Base-by-base conservation (phyloP, 2,329 filamentous ascomycete genomes). In the Fusarium sp. region DNA sequence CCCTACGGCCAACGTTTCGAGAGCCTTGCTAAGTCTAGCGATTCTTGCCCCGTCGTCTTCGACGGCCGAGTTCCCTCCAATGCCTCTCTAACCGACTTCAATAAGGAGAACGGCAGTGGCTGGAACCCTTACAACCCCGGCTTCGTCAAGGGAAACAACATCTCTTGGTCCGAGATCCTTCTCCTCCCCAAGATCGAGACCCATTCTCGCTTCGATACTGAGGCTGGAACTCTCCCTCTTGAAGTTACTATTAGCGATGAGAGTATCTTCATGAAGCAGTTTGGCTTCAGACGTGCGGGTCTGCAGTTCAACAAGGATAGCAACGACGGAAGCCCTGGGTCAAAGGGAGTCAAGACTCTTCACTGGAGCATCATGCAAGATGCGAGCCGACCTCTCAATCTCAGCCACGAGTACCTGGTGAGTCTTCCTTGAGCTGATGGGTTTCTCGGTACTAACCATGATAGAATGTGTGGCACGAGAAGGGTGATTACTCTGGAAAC, bases 321-420 rank as follows among this genome's bases (percentile, higher is more conserved):
- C 54, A 73, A 73, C 16, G 88, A 89, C 63, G 81, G 89, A 53
- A 82, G 88, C 56, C 81, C 84, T 13, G 77, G 81, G 69, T 79
- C 83, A 79, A 84, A 85, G 79, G 79, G 77, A 20, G 77, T 89
- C 60, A 89, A 89, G 79, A 89, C 87, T 3, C 81, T 90, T 50
- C 88, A 91, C 77, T 90, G 87, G 77, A 87, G 84, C 69, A 73
- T 91, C 31, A 82, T 82, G 76, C 85, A 86, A 72, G 87, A 90
- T 68, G 43, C 56, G 41, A 72, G 79, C 39, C 80, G 85, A 13
- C 83, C 84, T 15, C 77, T 90, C 53, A 90, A 91, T 79, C 77
- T 85, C 55, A 85, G 84, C 10, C 88, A 90, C 75, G 87, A 90
- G 78, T 90, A 90, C 77, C 80, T 88, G 74, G 82, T 88, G 16